Base-by-base conservation (phyloP, 2,329 filamentous ascomycete species). In the Metarhizium humberi region DNA sequence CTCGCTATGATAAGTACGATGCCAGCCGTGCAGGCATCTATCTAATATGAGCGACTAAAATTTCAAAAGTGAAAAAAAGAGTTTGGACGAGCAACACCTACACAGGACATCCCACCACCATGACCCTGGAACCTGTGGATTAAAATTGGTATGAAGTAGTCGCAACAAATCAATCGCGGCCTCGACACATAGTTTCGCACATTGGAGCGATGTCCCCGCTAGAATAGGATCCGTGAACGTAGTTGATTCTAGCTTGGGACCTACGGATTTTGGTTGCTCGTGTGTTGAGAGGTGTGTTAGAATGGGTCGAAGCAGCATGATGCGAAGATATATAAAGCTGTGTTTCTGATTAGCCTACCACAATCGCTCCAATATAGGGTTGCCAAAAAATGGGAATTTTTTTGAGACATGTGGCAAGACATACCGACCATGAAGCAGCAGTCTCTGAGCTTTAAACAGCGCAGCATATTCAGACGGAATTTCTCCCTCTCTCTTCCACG, bases 31-130 rank as follows among this genome's bases (percentile, higher is more conserved):
- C 57, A 58, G 1, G 57, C 54, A 46, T 63, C 60, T 63, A 46
- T 25, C 40, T 16, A 50, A 18, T 14, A 29, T 6, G 34, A 8
- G 29, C 32, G 18, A 10, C 25, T 25, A 25, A 4, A 25, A 25
- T 25, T 30, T 5, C 4, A 20, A 47, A 11, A 34, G 4, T 3
- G 13, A 34, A 34, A 34, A 34, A 34, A 34, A 34, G 32, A 34
- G 32, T 11, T 34, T 34, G n/a, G 20, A 10, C 6, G 32, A 3
- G n/a, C n/a, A 8, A 10, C 43, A 62, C 68, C 42, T 62, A 71
- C 70, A 73, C 16, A 72, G 69, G 10, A 66, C 67, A 54, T 72
- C 71, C 56, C 71, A 71, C 70, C 70, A 72, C 70, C 68, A 71
- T 4, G 64, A 60, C 25, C 67, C 67, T 3, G 64, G 64, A 1